These are phyloP conservation scores for Citrus reticulata DNA, from an alignment of 345 rosid species.

Conservation along the genomic window DNA sequence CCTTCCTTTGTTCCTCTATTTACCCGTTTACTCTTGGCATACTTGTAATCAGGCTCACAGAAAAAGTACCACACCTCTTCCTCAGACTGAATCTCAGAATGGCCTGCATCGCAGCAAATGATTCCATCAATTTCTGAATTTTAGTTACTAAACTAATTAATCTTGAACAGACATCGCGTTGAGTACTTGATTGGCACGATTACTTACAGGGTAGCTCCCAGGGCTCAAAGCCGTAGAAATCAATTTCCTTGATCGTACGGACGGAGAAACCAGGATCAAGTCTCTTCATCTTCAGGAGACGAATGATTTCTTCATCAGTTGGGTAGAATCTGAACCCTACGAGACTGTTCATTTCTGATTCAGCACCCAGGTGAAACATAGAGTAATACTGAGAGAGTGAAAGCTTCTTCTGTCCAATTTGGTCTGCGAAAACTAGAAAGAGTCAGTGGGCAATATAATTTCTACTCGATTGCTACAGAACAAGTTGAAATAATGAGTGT, in stretches of 20 bases:
- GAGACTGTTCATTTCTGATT: neutral
- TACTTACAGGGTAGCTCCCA: neutral
- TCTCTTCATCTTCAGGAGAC: neutral
- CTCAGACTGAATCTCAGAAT: neutral
- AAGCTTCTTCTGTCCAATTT: too few species aligned
- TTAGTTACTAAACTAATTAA: too few species aligned
- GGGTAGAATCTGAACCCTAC: neutral
- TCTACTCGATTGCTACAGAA: too few species aligned
- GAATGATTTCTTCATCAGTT: neutral
- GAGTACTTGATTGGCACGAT: neutral
- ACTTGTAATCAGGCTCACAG: neutral
- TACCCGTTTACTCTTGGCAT: neutral
- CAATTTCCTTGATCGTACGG: neutral
- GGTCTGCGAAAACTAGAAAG: too few species aligned
- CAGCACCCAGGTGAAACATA: neutral
- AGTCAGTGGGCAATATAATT: too few species aligned
- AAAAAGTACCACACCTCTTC: too few species aligned
- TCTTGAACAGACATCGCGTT: neutral
- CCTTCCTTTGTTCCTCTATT: slow-evolving; percentile 33
- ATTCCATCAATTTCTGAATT: too few species aligned
- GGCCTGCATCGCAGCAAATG: neutral
- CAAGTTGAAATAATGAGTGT: too few species aligned
- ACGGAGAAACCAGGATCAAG: neutral
- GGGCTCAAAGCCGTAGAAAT: neutral
- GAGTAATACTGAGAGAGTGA: too few species aligned